Evolutionary conservation across 2,329 filamentous ascomycete genomes (phyloP).

Genomic region (Fusarium vanettenii): DNA sequence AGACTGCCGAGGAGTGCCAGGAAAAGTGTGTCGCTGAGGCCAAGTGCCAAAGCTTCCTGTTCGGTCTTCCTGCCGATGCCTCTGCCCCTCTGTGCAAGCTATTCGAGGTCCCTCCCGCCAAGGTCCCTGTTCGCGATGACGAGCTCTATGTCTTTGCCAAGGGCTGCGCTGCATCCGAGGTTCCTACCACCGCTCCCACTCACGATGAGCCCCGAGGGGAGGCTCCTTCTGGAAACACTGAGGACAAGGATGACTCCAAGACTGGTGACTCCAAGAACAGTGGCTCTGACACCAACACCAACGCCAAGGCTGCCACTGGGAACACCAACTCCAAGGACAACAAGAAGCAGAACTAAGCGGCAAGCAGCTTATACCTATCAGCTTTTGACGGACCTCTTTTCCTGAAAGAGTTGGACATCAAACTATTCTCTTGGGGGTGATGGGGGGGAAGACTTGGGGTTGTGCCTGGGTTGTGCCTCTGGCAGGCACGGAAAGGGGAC

Average conservation of each 20-base stretch:
- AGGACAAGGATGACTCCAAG: neutral
- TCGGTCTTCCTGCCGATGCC: neutral
- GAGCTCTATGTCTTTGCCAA: neutral
- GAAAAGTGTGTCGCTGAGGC: neutral
- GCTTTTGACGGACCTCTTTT: neutral
- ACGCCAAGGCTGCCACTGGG: neutral
- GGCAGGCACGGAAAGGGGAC: neutral
- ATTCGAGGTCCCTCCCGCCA: neutral
- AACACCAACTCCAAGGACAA: neutral
- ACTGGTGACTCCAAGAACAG: neutral
- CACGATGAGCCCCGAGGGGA: neutral
- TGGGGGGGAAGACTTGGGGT: neutral
- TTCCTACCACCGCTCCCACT: neutral
- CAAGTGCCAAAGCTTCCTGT: neutral
- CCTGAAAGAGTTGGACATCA: neutral
- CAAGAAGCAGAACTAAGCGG: neutral
- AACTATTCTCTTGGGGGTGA: neutral
- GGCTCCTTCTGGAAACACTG: neutral
- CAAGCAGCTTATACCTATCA: neutral
- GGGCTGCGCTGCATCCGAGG: neutral
- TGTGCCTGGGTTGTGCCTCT: neutral
- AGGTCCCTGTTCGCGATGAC: neutral
- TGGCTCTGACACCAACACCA: neutral
- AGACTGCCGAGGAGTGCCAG: neutral
- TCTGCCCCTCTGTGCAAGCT: neutral